A percentile compares a stretch with the other conserved stretches of the same genome.
These are phyloP conservation scores for Beauveria pseudobassiana DNA, from an alignment of 2,329 filamentous ascomycete genomes.

Conservation along the genomic window DNA sequence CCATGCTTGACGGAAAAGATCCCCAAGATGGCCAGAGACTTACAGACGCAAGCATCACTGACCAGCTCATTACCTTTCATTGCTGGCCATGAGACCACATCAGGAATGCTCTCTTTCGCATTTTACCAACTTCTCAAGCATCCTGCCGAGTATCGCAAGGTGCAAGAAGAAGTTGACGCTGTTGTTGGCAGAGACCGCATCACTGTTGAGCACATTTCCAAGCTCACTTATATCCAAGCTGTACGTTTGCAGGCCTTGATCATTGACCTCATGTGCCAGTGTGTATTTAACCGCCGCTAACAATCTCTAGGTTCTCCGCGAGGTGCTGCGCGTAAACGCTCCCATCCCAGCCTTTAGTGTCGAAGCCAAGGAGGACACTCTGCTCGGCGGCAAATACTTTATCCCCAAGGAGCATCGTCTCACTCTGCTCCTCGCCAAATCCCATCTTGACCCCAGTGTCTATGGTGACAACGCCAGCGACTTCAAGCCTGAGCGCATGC, in stretches of 20 bases:
- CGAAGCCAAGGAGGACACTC: constrained; percentile 42
- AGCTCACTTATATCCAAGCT: constrained; percentile 59
- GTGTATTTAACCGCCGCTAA: not conserved
- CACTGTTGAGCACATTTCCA: constrained; percentile 52
- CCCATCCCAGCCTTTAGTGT: constrained; percentile 53
- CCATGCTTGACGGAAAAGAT: constrained; percentile 63
- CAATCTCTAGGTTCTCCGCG: constrained; percentile 43
- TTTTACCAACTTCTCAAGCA: constrained; percentile 60
- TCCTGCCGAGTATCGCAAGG: constrained; percentile 50
- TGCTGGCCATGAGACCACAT: constrained; percentile 65
- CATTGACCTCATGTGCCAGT: not conserved
- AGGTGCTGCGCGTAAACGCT: constrained; percentile 56
- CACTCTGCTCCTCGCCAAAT: constrained; percentile 39
- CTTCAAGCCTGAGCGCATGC: constrained; percentile 66
- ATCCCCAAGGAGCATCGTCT: constrained; percentile 46
- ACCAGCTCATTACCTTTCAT: constrained; percentile 68
- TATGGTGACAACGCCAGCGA: constrained; percentile 58
- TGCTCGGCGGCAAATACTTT: constrained; percentile 55
- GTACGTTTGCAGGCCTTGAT: constrained; percentile 21
- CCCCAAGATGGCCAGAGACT: constrained; percentile 59
- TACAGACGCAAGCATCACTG: constrained; percentile 53
- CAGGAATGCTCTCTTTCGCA: constrained; percentile 57
- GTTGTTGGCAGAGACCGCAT: constrained; percentile 54
- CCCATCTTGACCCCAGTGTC: constrained; percentile 56
- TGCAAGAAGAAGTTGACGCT: constrained; percentile 59